A percentile compares a stretch with the other conserved stretches of the same genome.
Conservation (phyloP, 2,329 filamentous ascomycete species). For the Stemphylium lycopersici region DNA sequence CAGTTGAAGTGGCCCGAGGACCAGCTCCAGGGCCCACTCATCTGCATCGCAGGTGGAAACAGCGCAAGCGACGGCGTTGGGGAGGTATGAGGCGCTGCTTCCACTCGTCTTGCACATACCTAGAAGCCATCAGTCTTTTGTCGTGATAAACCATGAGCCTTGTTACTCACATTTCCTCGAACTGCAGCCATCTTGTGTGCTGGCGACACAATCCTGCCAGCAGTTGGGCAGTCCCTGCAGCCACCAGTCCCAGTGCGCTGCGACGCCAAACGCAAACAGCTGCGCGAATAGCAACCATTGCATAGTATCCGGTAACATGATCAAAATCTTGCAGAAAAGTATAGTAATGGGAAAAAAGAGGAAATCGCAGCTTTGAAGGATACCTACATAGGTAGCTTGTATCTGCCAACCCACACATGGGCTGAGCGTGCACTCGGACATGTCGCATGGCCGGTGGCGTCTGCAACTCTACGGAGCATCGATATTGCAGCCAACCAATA, state of each 20-base stretch:
- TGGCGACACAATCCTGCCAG: slow-evolving; percentile 27
- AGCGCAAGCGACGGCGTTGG: slow-evolving; percentile 21
- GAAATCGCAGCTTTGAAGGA: too few species aligned
- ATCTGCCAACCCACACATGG: too few species aligned
- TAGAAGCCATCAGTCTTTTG: slow-evolving; percentile 19
- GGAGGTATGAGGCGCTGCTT: slow-evolving; percentile 8
- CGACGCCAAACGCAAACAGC: slow-evolving; percentile 1
- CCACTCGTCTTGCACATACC: slow-evolving; percentile 30
- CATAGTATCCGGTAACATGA: too few species aligned
- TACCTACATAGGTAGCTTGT: too few species aligned
- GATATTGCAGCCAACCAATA: too few species aligned
- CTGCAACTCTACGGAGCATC: too few species aligned
- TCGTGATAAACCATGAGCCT: too few species aligned
- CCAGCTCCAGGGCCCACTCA: slow-evolving; percentile 19
- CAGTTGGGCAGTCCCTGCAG: slow-evolving; percentile 26
- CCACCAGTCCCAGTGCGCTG: slow-evolving; percentile 24
- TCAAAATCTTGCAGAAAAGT: too few species aligned
- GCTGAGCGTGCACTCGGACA: too few species aligned
- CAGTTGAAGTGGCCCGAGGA: slow-evolving; percentile 26
- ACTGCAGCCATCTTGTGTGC: slow-evolving; percentile 24
- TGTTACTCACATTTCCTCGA: slow-evolving; percentile 12
- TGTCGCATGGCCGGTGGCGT: too few species aligned
- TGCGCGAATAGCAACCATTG: neutral
- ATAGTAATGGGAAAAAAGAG: too few species aligned
- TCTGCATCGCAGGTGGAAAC: slow-evolving; percentile 13